Conservation (phyloP, 164 flowering plant species). For the Nymphaea colorata region DNA sequence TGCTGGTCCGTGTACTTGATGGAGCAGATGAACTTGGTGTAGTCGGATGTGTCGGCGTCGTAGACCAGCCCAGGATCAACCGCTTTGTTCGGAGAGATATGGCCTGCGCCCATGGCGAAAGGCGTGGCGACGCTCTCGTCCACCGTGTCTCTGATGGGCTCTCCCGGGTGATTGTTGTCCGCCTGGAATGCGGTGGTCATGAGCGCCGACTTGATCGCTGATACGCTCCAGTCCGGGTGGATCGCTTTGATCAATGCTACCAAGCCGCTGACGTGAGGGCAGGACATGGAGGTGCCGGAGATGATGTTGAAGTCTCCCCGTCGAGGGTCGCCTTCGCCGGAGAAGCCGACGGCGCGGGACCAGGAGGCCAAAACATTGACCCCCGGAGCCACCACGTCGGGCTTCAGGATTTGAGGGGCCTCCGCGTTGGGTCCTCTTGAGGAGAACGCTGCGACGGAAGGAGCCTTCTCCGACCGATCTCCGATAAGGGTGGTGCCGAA, state of each 20-base stretch:
- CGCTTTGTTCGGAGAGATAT: slow-evolving; percentile 1
- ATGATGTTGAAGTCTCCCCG: slow-evolving; percentile 36
- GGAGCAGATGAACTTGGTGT: slow-evolving; percentile 19
- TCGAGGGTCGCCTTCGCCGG: slow-evolving; percentile 18
- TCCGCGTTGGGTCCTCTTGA: slow-evolving; percentile 43
- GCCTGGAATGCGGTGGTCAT: slow-evolving; percentile 9
- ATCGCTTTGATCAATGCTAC: slow-evolving; percentile 38
- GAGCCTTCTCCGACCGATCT: slow-evolving; percentile 15
- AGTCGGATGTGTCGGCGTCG: slow-evolving; percentile 29
- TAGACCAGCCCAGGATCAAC: slow-evolving; percentile 5
- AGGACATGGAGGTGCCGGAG: slow-evolving; percentile 66
- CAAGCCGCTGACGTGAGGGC: slow-evolving; percentile 26
- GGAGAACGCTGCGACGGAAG: slow-evolving; percentile 36
- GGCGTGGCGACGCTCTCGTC: slow-evolving; percentile 19
- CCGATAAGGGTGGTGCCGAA: slow-evolving; percentile 11
- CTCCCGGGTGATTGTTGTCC: slow-evolving; percentile 8
- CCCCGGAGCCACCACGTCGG: slow-evolving; percentile 62
- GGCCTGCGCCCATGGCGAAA: slow-evolving; percentile 21
- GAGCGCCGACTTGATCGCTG: slow-evolving; percentile 9
- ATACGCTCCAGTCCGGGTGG: slow-evolving; percentile 40
- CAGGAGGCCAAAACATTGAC: slow-evolving; percentile 60
- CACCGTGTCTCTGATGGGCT: neutral
- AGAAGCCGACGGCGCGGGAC: slow-evolving; percentile 24
- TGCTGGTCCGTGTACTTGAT: slow-evolving; percentile 24
- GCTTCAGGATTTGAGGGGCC: slow-evolving; percentile 29